phyloP scores from a whole-genome alignment of 2,329 filamentous ascomycete genomes.

The Venturia aucupariae region DNA sequence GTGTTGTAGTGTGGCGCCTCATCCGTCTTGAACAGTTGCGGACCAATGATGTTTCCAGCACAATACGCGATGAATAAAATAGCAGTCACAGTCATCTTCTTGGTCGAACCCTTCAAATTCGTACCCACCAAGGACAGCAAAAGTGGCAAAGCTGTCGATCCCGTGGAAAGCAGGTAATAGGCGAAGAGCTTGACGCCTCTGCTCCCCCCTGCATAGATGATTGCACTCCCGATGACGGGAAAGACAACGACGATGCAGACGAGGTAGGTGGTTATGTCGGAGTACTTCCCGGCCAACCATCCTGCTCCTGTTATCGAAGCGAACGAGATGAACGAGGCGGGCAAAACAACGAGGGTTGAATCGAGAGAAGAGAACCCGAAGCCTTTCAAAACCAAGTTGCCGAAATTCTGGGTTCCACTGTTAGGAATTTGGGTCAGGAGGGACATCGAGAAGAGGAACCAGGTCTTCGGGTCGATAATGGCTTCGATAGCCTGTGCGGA shows the following conservation, averaged over 20 bases:
- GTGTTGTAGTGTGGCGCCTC: constrained; percentile 26
- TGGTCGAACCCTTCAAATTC: constrained; percentile 21
- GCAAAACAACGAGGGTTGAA: constrained; percentile 26
- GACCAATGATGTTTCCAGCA: not conserved
- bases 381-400: constrained; percentile 23
- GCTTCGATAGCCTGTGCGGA: constrained; percentile 22
- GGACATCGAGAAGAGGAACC: constrained; percentile 27
- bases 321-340: constrained; percentile 34
- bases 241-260: not conserved
- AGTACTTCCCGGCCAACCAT: constrained; percentile 10
- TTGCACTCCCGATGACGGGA: not conserved
- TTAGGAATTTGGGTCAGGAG: constrained; percentile 29
- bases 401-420: constrained; percentile 32
- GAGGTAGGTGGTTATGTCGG: constrained; percentile 6
- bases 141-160: constrained; percentile 10
- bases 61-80: constrained; percentile 28
- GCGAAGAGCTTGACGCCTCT: not conserved
- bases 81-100: constrained; percentile 34
- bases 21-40: constrained; percentile 18
- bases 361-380: constrained; percentile 34
- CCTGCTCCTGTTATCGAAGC: not conserved
- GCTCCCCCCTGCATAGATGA: not conserved
- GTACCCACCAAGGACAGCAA: constrained; percentile 3
- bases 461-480: constrained; percentile 25
- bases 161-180: not conserved